A percentile compares a stretch with the other conserved stretches of the same genome.
Conservation (phyloP, 306 rosid species). For the Astragalus glycyphyllos region DNA sequence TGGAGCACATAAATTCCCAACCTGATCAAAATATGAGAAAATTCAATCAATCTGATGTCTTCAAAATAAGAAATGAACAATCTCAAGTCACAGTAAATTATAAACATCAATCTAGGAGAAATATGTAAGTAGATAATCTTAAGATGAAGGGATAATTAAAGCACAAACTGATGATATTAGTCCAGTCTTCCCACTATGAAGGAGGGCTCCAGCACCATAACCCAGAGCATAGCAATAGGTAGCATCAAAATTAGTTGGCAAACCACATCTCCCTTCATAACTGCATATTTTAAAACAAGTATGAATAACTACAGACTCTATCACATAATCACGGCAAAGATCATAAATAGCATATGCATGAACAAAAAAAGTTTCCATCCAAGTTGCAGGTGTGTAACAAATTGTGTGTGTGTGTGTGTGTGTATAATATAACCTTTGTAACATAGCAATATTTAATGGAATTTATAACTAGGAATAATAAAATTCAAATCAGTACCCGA, state of each 20-base stretch:
- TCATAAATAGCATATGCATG: neutral
- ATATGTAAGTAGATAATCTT: conserved; percentile 22
- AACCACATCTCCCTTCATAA: conserved; percentile 97
- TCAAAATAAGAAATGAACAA: conserved; percentile 22
- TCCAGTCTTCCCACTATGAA: conserved; percentile 91
- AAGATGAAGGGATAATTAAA: conserved; percentile 1
- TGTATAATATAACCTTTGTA: too few relatives aligned
- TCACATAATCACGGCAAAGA: conserved; percentile 1
- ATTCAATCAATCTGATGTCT: conserved; percentile 33
- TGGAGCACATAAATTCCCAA: conserved; percentile 86
- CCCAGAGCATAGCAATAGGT: conserved; percentile 95
- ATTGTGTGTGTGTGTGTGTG: neutral
- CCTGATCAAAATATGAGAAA: conserved; percentile 58
- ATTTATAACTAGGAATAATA: conserved; percentile 14
- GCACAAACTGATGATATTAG: conserved; percentile 90
- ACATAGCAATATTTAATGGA: conserved; percentile 3
- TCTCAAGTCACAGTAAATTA: neutral
- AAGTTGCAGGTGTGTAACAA: neutral
- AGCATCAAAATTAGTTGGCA: conserved; percentile 97
- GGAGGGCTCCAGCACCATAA: conserved; percentile 92
- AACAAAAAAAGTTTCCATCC: neutral
- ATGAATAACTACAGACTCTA: conserved; percentile 34
- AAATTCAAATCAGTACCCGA: conserved; percentile 64
- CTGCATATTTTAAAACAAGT: conserved; percentile 51
- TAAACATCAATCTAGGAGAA: conserved; percentile 24